Evolutionary conservation across 768 basidiomycete species (phyloP), one percentile per base, ranked within the genome.

Genomic region (Russula lepida): DNA sequence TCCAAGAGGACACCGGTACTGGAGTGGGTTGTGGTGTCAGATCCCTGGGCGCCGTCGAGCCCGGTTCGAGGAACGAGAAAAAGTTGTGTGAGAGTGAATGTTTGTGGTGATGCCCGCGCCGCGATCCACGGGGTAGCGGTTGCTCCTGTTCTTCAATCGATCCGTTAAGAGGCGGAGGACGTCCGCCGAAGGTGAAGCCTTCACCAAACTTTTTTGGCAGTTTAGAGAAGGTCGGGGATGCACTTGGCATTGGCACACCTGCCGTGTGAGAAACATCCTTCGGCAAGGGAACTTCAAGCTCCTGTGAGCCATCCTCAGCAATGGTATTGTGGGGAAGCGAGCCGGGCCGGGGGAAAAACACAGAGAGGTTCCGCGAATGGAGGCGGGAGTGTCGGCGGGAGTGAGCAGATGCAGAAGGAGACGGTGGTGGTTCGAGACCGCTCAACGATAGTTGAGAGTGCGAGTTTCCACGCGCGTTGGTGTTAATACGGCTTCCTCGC

Each of bases 71-170:
- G 70, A 97, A 97, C 0, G 92, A 93, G 74, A 95, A 95, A 74
- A 97, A 94, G 68, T 91, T 92, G 71, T 97, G 93, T 0, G 93
- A 95, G 12, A 94, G 73, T 0, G 92, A 95, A 72, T 95, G 94
- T 72, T 93, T 92, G 69, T 95, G 94, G 73, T 97, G 88, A 68
- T 92, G 91, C 0, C 90, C 91, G 43, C 88, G 74, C 37, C 84
- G 76, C 11, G 77, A 74, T 3, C 78, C 66, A 0, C 76, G 67
- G 65, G 57, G 43, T 23, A 47, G 56, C 63, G 67, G 28, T 17
- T 13, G 35, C 63, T 74, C 52, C 68, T 76, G 60, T 64, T 58
- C 37, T 64, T 43, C 60, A 50, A 19, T 5, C 68, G 69, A 11
- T 47, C 33, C 61, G 72, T 47, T 54, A 62, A 32, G 70, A 6